These are phyloP conservation scores for Sporodiniella umbellata DNA, from an alignment of 371 early-diverging fungal genomes.

Conservation along the genomic window DNA sequence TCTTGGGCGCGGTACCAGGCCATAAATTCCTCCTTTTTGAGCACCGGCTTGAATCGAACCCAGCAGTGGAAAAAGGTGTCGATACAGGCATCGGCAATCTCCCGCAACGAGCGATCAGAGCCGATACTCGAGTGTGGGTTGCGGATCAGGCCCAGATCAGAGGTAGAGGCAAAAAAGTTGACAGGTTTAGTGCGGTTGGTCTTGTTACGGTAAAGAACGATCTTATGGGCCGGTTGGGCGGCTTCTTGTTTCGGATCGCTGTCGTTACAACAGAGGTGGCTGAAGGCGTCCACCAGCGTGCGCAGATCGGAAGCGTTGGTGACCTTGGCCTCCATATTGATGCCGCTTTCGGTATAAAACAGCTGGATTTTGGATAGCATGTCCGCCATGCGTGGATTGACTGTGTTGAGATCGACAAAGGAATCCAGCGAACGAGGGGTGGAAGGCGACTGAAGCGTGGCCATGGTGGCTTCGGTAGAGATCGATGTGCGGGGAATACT, in stretches of 20 bases:
- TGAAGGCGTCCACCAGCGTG: slow-evolving; percentile 30
- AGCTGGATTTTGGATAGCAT: slow-evolving; percentile 24
- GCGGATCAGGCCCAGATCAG: slow-evolving; percentile 17
- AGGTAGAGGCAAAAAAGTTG: slow-evolving; percentile 23
- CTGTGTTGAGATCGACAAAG: slow-evolving; percentile 2
- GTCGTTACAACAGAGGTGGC: slow-evolving; percentile 17
- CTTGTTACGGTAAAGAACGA: slow-evolving; percentile 19
- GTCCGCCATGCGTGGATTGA: slow-evolving; percentile 3
- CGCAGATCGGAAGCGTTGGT: slow-evolving; percentile 29
- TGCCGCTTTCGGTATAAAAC: slow-evolving; percentile 29
- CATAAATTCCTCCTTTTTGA: slow-evolving; percentile 30
- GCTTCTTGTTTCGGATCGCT: slow-evolving; percentile 8
- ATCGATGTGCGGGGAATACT: neutral
- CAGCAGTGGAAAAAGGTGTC: slow-evolving; percentile 33
- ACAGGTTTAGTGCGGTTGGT: slow-evolving; percentile 26
- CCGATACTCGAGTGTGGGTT: slow-evolving; percentile 26
- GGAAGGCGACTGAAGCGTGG: slow-evolving; percentile 1
- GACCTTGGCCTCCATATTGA: slow-evolving; percentile 33
- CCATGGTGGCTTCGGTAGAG: neutral
- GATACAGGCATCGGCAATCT: slow-evolving; percentile 31
- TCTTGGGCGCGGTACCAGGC: slow-evolving; percentile 23
- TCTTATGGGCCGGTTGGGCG: slow-evolving; percentile 4
- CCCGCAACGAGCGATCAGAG: slow-evolving; percentile 6
- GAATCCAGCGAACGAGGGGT: slow-evolving; percentile 7
- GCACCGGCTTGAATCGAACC: slow-evolving; percentile 29